Conservation (phyloP, 2,329 filamentous ascomycete genomes). For the Phialophora macrospora region DNA sequence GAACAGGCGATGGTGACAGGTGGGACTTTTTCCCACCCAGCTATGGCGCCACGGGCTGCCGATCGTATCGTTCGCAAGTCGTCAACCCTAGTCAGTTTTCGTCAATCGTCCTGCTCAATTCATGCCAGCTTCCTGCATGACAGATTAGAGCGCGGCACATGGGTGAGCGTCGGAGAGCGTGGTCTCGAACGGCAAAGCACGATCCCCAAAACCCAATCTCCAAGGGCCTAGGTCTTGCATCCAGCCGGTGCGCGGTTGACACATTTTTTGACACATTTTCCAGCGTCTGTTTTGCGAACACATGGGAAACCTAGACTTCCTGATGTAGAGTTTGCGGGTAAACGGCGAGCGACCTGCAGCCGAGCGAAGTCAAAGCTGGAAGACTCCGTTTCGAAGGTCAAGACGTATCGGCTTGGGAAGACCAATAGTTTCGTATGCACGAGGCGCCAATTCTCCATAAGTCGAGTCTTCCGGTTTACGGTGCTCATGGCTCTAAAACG, state of each 20-base stretch:
- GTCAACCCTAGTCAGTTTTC: slow-evolving; percentile 11
- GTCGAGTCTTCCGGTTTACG: background rate
- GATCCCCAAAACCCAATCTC: too few relatives aligned
- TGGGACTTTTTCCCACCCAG: background rate
- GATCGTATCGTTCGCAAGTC: slow-evolving; percentile 13
- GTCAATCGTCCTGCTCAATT: background rate
- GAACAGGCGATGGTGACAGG: slow-evolving; percentile 8
- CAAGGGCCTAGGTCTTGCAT: background rate
- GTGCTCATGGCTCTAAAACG: background rate
- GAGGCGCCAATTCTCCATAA: background rate
- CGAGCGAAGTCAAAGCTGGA: background rate
- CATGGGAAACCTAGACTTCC: background rate
- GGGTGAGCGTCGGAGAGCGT: background rate
- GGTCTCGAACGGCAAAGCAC: background rate
- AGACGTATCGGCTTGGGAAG: background rate
- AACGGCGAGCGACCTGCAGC: background rate
- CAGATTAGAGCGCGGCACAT: slow-evolving; percentile 1
- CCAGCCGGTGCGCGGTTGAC: too few relatives aligned
- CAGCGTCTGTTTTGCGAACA: background rate
- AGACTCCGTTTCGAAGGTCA: background rate
- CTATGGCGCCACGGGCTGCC: slow-evolving; percentile 14
- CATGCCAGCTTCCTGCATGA: slow-evolving; percentile 8
- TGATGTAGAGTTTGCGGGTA: background rate
- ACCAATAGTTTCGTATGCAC: background rate
- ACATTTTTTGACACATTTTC: background rate